A percentile compares a stretch with the other conserved stretches of the same genome.
phyloP scores from a whole-genome alignment of 2,329 filamentous ascomycete species.

The Apiospora aurea region DNA sequence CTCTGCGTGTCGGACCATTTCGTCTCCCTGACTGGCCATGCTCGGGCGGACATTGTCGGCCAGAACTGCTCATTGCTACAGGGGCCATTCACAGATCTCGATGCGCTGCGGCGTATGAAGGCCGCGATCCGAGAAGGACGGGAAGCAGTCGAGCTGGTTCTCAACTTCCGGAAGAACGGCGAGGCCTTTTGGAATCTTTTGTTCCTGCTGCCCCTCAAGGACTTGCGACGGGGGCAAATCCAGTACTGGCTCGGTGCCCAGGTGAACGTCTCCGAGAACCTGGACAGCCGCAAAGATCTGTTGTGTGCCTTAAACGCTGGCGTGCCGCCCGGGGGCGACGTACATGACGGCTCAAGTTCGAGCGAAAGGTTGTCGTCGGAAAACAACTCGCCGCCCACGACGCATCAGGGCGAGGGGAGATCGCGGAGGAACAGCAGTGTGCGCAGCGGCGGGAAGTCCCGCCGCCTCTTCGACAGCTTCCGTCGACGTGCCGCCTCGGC shows the following conservation, averaged over 20 bases:
- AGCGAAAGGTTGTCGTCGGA: constrained; percentile 27
- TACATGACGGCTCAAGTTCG: constrained; percentile 34
- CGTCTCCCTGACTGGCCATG: constrained; percentile 57
- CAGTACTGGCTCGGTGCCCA: constrained; percentile 63
- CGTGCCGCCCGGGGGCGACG: constrained; percentile 41
- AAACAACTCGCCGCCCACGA: background rate
- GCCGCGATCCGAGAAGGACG: constrained; percentile 34
- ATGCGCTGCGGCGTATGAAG: constrained; percentile 49
- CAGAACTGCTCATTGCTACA: constrained; percentile 60
- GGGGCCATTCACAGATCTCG: constrained; percentile 52
- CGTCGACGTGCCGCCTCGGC: constrained; percentile 8
- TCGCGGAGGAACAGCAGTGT: background rate
- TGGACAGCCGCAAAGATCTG: constrained; percentile 58
- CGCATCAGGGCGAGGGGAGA: background rate
- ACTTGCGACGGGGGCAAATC: constrained; percentile 51
- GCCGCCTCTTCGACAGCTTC: constrained; percentile 26
- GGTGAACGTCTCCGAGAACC: constrained; percentile 62
- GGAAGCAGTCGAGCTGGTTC: constrained; percentile 54
- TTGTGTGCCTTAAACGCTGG: constrained; percentile 55
- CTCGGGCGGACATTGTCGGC: constrained; percentile 53
- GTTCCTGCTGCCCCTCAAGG: constrained; percentile 59
- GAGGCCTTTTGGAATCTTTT: constrained; percentile 65
- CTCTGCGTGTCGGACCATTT: constrained; percentile 59
- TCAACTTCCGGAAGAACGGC: constrained; percentile 59
- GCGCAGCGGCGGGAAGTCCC: background rate